These are phyloP conservation scores for Colletotrichum tamarilloi DNA, from an alignment of 2,329 filamentous ascomycete genomes.

Conservation along the genomic window DNA sequence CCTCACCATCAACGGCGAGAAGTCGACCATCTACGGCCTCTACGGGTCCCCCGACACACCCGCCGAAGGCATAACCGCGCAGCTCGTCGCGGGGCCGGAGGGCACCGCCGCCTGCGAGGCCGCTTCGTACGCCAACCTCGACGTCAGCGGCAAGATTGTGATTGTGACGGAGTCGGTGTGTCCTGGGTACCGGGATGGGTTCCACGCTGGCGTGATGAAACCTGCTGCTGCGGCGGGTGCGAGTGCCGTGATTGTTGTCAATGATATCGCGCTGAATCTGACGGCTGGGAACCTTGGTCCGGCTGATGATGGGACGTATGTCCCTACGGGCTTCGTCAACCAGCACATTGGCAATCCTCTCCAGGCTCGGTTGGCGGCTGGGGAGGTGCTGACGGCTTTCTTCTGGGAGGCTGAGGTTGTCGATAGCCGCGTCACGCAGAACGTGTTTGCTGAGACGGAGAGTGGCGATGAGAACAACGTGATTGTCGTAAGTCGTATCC, in stretches of 20 bases:
- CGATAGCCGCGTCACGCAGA: slow-evolving; percentile 54
- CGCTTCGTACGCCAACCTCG: slow-evolving; percentile 41
- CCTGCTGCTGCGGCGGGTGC: slow-evolving; percentile 45
- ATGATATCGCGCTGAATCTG: slow-evolving; percentile 43
- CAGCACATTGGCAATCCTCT: slow-evolving; percentile 42
- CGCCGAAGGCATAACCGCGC: slow-evolving; percentile 42
- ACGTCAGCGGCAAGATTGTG: slow-evolving; percentile 45
- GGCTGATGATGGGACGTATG: slow-evolving; percentile 43
- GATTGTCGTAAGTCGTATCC: slow-evolving; percentile 41
- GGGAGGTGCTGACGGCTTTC: slow-evolving; percentile 47
- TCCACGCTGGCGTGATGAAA: slow-evolving; percentile 44
- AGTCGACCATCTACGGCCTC: slow-evolving; percentile 41
- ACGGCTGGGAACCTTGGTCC: slow-evolving; percentile 43
- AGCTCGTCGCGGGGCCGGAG: slow-evolving; percentile 42
- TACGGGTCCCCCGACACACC: slow-evolving; percentile 46
- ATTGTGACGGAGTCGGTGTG: slow-evolving; percentile 46
- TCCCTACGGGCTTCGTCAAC: slow-evolving; percentile 44
- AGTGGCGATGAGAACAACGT: slow-evolving; percentile 55
- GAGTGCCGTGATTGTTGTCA: slow-evolving; percentile 45
- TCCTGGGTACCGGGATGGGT: slow-evolving; percentile 41
- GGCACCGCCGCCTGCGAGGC: slow-evolving; percentile 41
- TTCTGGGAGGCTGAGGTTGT: slow-evolving; percentile 48
- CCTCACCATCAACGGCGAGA: slow-evolving; percentile 39
- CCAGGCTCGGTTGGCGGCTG: slow-evolving; percentile 45
- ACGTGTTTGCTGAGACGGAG: slow-evolving; percentile 58